phyloP scores from a whole-genome alignment of 2,329 filamentous ascomycete genomes.

The Fonsecaea pedrosoi region DNA sequence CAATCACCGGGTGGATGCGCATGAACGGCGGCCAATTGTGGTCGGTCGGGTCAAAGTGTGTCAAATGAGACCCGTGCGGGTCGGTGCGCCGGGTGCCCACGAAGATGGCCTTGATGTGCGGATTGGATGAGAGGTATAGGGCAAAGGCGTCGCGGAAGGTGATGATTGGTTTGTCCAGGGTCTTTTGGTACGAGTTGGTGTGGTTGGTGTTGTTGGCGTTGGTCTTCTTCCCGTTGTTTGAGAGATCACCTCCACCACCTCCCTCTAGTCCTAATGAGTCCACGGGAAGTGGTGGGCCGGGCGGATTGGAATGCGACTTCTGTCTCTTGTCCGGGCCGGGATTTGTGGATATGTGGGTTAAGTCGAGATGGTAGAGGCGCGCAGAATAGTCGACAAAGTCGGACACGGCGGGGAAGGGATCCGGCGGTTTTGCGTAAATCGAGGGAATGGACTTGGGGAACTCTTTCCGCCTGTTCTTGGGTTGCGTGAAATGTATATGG shows the following conservation, averaged over 20 bases:
- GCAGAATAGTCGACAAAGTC: conserved; percentile 76
- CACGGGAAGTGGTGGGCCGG: conserved; percentile 7
- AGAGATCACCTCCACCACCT: background rate
- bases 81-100: conserved; percentile 90
- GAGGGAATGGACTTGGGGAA: conserved; percentile 69
- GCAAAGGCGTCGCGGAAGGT: conserved; percentile 80
- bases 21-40: conserved; percentile 89
- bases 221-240: background rate
- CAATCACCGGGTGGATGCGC: conserved; percentile 92
- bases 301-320: conserved; percentile 35
- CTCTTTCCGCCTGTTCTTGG: conserved; percentile 17
- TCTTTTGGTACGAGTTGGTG: background rate
- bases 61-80: conserved; percentile 80
- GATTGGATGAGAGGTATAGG: conserved; percentile 66
- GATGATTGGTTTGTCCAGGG: conserved; percentile 34
- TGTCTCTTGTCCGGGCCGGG: conserved; percentile 47
- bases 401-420: conserved; percentile 87
- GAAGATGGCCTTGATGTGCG: conserved; percentile 75
- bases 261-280: background rate
- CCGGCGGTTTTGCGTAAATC: conserved; percentile 84
- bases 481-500: conserved; percentile 44
- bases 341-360: conserved; percentile 73
- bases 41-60: conserved; percentile 86
- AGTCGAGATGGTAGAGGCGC: conserved; percentile 73
- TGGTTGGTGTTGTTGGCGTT: background rate